phyloP scores from a whole-genome alignment of 495 filamentous ascomycete genomes.

The Aspergillus sclerotiicarbonarius region DNA sequence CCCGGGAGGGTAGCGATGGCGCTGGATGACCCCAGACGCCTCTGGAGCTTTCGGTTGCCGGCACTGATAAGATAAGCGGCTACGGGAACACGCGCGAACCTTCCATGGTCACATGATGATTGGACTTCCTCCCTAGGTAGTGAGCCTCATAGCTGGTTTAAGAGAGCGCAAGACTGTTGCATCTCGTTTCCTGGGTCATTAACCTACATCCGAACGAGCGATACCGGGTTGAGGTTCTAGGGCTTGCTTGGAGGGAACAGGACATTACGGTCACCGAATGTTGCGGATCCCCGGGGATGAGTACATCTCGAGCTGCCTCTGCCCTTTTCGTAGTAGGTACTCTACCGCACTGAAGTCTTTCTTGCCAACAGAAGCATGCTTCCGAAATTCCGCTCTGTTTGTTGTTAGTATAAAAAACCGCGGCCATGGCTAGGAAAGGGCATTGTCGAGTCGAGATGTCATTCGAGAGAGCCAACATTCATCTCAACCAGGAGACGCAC shows the following conservation, averaged over 20 bases:
- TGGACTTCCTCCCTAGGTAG: too few species aligned
- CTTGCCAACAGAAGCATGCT: constrained; percentile 67
- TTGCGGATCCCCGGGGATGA: constrained; percentile 79
- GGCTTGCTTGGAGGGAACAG: neutral
- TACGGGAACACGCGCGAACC: constrained; percentile 6
- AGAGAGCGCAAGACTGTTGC: too few species aligned
- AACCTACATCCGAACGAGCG: neutral
- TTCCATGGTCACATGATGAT: neutral
- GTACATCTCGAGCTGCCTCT: constrained; percentile 83
- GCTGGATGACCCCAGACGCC: constrained; percentile 1
- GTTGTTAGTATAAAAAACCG: too few species aligned
- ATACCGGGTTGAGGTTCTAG: neutral
- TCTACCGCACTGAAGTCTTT: constrained; percentile 89
- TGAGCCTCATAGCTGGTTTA: too few species aligned
- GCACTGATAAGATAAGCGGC: constrained; percentile 12
- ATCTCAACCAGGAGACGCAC: constrained; percentile 33
- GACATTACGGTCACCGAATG: constrained; percentile 43
- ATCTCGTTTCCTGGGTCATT: too few species aligned
- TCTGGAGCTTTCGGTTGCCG: constrained; percentile 11
- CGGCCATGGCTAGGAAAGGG: neutral
- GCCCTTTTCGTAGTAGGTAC: constrained; percentile 80
- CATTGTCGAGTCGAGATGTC: neutral
- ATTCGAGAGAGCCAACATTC: neutral
- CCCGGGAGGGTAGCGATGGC: neutral
- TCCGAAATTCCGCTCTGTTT: constrained; percentile 71